Conservation (phyloP, 805 yeast species). For the Myxozyma udenii region DNA sequence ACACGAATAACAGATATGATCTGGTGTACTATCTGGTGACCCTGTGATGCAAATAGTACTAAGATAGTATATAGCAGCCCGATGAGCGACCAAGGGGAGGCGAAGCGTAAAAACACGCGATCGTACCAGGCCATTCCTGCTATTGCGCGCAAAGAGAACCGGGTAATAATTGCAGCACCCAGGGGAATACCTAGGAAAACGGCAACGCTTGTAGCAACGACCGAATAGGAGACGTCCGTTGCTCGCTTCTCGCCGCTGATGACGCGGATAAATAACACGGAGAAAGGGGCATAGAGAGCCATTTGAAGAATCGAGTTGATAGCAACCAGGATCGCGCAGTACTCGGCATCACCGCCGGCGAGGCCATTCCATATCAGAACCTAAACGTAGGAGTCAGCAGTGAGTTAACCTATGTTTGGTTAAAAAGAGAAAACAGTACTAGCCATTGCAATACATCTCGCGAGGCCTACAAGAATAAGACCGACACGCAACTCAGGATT, state of each 20-base stretch:
- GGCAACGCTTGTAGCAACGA: conserved; percentile 50
- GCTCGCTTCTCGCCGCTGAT: conserved; percentile 31
- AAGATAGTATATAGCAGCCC: conserved; percentile 52
- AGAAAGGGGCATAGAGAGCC: conserved; percentile 51
- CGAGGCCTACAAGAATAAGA: conserved; percentile 57
- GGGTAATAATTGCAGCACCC: conserved; percentile 45
- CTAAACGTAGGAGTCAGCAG: background rate
- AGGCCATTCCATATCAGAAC: conserved; percentile 44
- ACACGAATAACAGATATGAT: conserved; percentile 51
- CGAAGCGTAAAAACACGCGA: conserved; percentile 40
- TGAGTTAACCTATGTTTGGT: background rate
- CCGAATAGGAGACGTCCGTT: conserved; percentile 35
- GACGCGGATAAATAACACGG: conserved; percentile 47
- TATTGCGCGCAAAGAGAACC: conserved; percentile 37
- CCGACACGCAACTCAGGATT: conserved; percentile 50
- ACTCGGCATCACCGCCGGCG: conserved; percentile 49
- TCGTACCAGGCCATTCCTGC: conserved; percentile 38
- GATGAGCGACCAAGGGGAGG: conserved; percentile 50
- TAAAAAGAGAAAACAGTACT: background rate
- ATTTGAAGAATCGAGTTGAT: conserved; percentile 52
- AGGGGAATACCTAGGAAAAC: conserved; percentile 55
- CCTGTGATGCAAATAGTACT: conserved; percentile 51
- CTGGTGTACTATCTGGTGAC: conserved; percentile 47
- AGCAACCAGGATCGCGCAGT: conserved; percentile 43
- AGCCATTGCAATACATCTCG: conserved; percentile 59